Evolutionary conservation across 441 rosid species (phyloP), one percentile per base, ranked within the genome.

Genomic region (Aquilaria agallochum): DNA sequence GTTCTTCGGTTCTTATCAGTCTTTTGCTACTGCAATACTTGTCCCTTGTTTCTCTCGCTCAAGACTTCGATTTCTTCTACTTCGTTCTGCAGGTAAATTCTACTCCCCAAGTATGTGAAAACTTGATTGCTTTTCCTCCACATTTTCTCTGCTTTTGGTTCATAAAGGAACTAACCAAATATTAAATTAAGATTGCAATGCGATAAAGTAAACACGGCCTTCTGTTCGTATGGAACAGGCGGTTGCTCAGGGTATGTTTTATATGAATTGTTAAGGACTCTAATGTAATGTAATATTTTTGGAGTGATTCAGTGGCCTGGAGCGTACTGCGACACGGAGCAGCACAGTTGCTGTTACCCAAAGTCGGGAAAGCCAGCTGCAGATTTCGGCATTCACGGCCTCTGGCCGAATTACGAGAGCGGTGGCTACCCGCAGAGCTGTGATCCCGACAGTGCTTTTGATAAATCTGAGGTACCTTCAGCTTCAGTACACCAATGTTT

Each of bases 381-480:
- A 0, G 95, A 90, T 85, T 93, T 93, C 32, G 86, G 95, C 56
- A 86, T 93, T 56, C 98, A 93, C 47, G 98, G 96, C 11, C 86
- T 92, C 47, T 92, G 98, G 98, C 97, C 98, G 47, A 85, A 92
- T 63, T 86, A 90, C 80, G 79, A 79, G 0, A 75, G 83, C 34
- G 97, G 97, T 31, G 64, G 78, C 12, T 93, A 83, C 77, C 96
- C 98, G 0, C 83, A 86, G 14, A 80, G 80, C 64, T 93, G 97
- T 58, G 74, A 93, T 65, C 84, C 87, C 36, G 83, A 81, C 34
- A 81, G 70, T 53, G 27, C 45, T 44, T 88, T 80, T 53, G 75
- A 87, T 34, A 71, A 78, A 62, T 76, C 77, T 51, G 76, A 83
- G 98, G 98, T 89, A 65, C 1, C 6, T 36, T 36, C 9, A 10